Percentiles rank a stretch among this genome's conserved stretches.
Conservation (phyloP, 2,329 filamentous ascomycete genomes). For the Rutstroemia sp. region DNA sequence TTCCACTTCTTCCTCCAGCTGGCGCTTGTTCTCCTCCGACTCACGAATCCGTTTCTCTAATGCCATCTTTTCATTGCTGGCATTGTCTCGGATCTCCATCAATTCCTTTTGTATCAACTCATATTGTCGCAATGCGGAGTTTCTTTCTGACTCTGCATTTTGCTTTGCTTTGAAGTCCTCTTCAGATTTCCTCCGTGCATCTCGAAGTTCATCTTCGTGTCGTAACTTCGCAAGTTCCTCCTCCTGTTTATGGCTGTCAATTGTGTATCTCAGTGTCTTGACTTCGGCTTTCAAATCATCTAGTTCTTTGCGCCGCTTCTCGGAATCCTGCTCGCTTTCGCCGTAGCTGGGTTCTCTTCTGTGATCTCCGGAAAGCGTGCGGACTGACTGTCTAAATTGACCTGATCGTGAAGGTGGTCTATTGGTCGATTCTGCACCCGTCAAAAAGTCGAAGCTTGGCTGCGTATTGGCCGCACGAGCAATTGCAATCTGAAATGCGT, state of each 20-base stretch:
- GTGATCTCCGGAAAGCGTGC: conserved; percentile 51
- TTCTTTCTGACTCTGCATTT: conserved; percentile 48
- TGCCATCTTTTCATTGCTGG: conserved; percentile 52
- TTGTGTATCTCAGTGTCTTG: conserved; percentile 78
- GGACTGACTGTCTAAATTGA: conserved; percentile 32
- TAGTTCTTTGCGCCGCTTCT: conserved; percentile 34
- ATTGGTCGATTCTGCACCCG: conserved; percentile 39
- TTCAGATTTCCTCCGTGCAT: conserved; percentile 73
- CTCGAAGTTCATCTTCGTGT: conserved; percentile 77
- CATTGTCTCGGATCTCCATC: conserved; percentile 41
- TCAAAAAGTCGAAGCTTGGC: conserved; percentile 52
- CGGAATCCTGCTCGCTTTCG: conserved; percentile 20
- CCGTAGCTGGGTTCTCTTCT: conserved; percentile 44
- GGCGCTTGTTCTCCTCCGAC: conserved; percentile 62
- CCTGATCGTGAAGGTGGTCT: conserved; percentile 26
- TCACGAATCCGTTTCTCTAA: conserved; percentile 64
- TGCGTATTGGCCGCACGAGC: conserved; percentile 43
- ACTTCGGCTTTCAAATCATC: conserved; percentile 87
- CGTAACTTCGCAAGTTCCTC: conserved; percentile 71
- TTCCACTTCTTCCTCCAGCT: conserved; percentile 73
- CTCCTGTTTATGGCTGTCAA: conserved; percentile 82
- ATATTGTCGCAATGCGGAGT: conserved; percentile 41
- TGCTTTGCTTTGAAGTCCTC: conserved; percentile 69
- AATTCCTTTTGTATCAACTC: conserved; percentile 46
- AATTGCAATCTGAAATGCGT: conserved; percentile 31